These are phyloP conservation scores for Boletus hoseneyae DNA, from an alignment of 1,284 basidiomycete species.

Conservation along the genomic window DNA sequence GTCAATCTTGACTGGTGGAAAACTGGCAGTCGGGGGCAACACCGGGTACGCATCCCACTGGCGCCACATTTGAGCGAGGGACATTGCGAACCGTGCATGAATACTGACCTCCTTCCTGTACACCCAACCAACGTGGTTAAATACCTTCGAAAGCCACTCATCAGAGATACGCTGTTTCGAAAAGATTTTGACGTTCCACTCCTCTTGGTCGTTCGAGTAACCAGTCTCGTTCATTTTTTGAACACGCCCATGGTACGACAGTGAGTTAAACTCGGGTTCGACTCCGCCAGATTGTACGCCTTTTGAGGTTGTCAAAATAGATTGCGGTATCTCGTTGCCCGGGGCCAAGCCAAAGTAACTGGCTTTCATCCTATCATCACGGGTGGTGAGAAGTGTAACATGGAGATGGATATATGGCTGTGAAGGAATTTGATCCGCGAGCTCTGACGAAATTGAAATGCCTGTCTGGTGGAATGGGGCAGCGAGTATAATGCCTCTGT, in stretches of 20 bases:
- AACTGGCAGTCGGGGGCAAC: conserved; percentile 63
- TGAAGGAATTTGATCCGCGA: conserved; percentile 51
- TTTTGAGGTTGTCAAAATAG: conserved; percentile 73
- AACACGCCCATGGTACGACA: conserved; percentile 79
- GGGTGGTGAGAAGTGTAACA: conserved; percentile 87
- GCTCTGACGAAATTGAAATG: conserved; percentile 48
- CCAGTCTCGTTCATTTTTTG: conserved; percentile 25
- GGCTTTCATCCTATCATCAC: conserved; percentile 56
- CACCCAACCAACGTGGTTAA: conserved; percentile 80
- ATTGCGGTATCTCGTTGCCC: conserved; percentile 51
- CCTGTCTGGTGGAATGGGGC: conserved; percentile 68
- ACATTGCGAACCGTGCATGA: background rate
- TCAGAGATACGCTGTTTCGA: conserved; percentile 65
- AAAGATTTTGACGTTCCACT: conserved; percentile 87
- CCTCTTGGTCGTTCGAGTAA: conserved; percentile 32
- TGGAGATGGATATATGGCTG: conserved; percentile 83
- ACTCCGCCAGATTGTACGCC: conserved; percentile 47
- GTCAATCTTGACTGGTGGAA: conserved; percentile 75
- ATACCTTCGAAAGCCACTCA: conserved; percentile 64
- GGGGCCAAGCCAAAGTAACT: conserved; percentile 67
- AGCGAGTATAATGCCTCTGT: conserved; percentile 72
- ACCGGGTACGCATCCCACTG: conserved; percentile 80
- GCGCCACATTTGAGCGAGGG: conserved; percentile 7
- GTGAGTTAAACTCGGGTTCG: conserved; percentile 81
- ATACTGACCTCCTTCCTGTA: conserved; percentile 68